A percentile compares a stretch with the other conserved stretches of the same genome.
Evolutionary conservation across 441 rosid species (phyloP).

Genomic region (Bruguiera hainesii): DNA sequence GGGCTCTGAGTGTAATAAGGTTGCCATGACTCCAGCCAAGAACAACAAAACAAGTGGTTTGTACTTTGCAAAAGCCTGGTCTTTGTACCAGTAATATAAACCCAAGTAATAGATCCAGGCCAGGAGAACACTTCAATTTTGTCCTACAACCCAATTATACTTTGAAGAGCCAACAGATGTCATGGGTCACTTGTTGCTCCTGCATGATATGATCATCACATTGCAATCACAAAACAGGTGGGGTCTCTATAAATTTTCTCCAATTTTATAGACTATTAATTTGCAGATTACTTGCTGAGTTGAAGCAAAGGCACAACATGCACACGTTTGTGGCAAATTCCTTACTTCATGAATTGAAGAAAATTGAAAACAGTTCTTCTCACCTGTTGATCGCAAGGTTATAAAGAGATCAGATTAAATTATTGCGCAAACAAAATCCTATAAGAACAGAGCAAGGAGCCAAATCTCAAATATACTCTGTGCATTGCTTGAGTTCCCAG

Average conservation of each 20-base stretch:
- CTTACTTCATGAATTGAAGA: conserved; percentile 1
- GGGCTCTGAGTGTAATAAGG: conserved; percentile 43
- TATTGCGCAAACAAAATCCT: conserved; percentile 1
- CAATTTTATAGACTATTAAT: conserved; percentile 12
- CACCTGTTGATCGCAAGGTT: conserved; percentile 6
- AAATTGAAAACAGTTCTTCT: conserved; percentile 23
- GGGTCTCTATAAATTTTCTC: background rate
- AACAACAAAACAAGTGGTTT: conserved; percentile 38
- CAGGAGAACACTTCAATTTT: conserved; percentile 41
- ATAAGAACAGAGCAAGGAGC: conserved; percentile 5
- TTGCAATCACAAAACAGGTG: conserved; percentile 16
- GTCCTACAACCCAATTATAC: conserved; percentile 13
- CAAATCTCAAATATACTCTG: conserved; percentile 1
- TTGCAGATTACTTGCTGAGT: conserved; percentile 23
- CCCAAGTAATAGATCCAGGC: conserved; percentile 68
- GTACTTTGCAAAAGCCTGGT: conserved; percentile 38
- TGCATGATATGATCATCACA: conserved; percentile 17
- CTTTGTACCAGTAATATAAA: conserved; percentile 41
- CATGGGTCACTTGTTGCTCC: conserved; percentile 33
- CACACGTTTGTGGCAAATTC: conserved; percentile 16
- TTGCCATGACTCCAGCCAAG: conserved; percentile 57
- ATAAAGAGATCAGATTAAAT: conserved; percentile 8
- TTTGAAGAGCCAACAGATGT: conserved; percentile 19
- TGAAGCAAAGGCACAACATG: conserved; percentile 22
- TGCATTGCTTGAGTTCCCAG: conserved; percentile 9